phyloP scores from a whole-genome alignment of 805 yeast species.

The Candida jianshihensis region DNA sequence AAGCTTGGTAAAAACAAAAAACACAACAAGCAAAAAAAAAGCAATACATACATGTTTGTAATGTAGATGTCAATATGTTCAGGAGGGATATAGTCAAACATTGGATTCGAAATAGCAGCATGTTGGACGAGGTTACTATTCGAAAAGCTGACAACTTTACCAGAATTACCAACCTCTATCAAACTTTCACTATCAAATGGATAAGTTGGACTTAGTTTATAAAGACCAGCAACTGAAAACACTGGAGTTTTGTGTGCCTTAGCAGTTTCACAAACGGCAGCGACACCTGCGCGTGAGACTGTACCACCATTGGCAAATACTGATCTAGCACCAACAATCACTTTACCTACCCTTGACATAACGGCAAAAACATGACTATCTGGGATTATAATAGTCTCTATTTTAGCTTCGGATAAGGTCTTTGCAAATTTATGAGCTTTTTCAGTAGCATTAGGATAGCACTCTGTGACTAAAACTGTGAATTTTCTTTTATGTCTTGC shows the following conservation, averaged over 20 bases:
- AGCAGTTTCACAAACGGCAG: conserved; percentile 92
- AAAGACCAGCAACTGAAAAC: conserved; percentile 88
- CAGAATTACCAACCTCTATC: conserved; percentile 89
- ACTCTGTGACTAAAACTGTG: conserved; percentile 87
- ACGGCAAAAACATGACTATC: conserved; percentile 91
- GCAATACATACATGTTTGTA: conserved; percentile 58
- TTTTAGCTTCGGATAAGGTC: conserved; percentile 73
- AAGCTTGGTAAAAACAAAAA: not conserved
- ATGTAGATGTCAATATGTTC: conserved; percentile 91
- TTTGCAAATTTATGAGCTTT: conserved; percentile 75
- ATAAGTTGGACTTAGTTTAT: conserved; percentile 86
- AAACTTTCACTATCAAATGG: conserved; percentile 76
- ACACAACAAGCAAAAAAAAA: not conserved
- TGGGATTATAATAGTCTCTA: conserved; percentile 86
- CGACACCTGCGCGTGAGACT: conserved; percentile 81
- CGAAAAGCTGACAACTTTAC: conserved; percentile 75
- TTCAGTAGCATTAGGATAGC: conserved; percentile 81
- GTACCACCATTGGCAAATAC: conserved; percentile 97
- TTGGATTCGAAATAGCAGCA: conserved; percentile 79
- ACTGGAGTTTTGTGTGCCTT: conserved; percentile 95
- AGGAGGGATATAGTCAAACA: conserved; percentile 87
- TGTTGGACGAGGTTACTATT: conserved; percentile 63
- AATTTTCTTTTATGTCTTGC: conserved; percentile 88
- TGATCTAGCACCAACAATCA: conserved; percentile 83
- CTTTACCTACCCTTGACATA: conserved; percentile 96